These are phyloP conservation scores for Isoetes taiwanensis DNA, from an alignment of 75 land plant species.

Conservation along the genomic window DNA sequence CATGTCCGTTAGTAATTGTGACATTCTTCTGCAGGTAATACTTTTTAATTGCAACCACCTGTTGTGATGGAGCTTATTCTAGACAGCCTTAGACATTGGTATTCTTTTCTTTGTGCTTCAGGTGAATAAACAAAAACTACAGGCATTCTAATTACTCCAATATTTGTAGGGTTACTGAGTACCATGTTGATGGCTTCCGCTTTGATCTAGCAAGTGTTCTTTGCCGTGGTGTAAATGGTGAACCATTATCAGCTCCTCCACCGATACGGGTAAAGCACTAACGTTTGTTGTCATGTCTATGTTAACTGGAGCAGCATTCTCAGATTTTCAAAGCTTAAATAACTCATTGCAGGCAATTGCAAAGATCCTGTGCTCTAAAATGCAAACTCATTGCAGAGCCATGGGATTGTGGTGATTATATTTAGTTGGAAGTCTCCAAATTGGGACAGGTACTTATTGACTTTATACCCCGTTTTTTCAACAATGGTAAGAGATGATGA, in stretches of 20 bases:
- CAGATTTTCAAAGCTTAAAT: no score
- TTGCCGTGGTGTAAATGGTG: constrained; percentile 85
- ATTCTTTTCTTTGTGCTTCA: no score
- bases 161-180: constrained; percentile 64
- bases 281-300: no score
- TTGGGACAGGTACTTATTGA: constrained; percentile 99
- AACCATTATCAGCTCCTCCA: constrained; percentile 78
- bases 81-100: constrained; percentile 92
- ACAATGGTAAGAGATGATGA: no score
- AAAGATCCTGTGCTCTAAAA: constrained; percentile 54
- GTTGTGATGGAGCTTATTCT: constrained; percentile 86
- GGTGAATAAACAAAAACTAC: no score
- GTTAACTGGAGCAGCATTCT: no score
- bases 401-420: constrained; percentile 99
- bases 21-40: constrained; percentile 73
- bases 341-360: constrained; percentile 66
- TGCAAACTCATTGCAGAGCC: constrained; percentile 96
- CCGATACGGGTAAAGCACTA: constrained; percentile 43
- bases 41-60: constrained; percentile 96
- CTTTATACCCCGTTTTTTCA: no score
- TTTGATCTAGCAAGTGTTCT: constrained; percentile 98
- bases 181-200: constrained; percentile 96
- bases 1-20: no score
- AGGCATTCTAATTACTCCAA: not conserved
- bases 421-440: constrained; percentile 84